Evolutionary conservation across 2,329 filamentous ascomycete genomes (phyloP), one percentile per base, ranked within the genome.

Genomic region (Alternaria sp.): DNA sequence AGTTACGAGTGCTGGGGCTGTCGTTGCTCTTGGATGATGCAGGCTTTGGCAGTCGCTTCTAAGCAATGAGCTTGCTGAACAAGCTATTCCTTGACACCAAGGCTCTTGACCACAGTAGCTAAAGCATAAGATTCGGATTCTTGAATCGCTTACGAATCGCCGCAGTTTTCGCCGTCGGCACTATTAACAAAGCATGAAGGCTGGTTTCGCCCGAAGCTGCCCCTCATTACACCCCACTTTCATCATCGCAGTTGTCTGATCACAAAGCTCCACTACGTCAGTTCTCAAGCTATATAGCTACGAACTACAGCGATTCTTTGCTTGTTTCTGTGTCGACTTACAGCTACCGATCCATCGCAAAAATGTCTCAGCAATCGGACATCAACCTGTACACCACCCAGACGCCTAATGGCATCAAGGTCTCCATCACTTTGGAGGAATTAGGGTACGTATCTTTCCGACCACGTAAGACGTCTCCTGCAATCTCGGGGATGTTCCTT

Each of bases 341-440:
- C 17, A 12, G 8, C 47, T 47, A 36, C n/a, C n/a, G 19, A 40
- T 13, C 21, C 28, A 52, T 10, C 43, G 45, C 55, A 52, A 74
- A 73, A 70, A 64, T 76, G 28, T 71, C 73, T 28, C 64, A 73
- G 57, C 67, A 72, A 52, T 84, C 91, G 6, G 85, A 91, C 70
- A 93, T 97, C 73, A 91, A 89, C 46, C 87, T 97, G 28, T 96
- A 96, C 83, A 97, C 93, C 12, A 85, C 87, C 12, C 87, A 89
- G 74, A 97, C 94, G 55, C 93, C 94, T 49, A 97, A 97, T 81
- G 93, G 93, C 67, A 91, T 96, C 85, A 97, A 97, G 80, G 88
- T 93, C 65, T 93, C 92, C 60, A 97, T 97, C 68, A 86, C 92
- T 10, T 83, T 97, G 15, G 93, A 96, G 81, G 93, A 97, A 82